Base-by-base conservation (phyloP, 169 alveolate genomes). In the Theileria parva region DNA sequence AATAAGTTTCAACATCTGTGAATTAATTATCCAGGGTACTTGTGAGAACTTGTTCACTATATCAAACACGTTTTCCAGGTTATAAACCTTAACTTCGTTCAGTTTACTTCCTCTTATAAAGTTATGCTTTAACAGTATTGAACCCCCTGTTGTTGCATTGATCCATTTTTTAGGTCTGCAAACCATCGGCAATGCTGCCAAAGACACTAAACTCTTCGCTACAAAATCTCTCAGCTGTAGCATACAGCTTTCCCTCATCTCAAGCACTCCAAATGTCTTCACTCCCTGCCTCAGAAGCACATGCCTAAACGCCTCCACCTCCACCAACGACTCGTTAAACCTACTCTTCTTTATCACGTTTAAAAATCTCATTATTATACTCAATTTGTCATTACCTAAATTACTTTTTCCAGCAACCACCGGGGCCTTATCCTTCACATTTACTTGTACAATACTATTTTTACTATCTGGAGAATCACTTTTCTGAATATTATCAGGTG, bases 241-340 rank as follows among this genome's bases (percentile, higher is more conserved):
- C 76, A 88, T 88, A 78, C 93, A 90, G 67, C 94, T 81, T 59
- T 87, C 94, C 59, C 88, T 70, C 93, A 90, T 90, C 57, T 87
- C 93, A 51, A 90, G 75, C 13, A 87, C 92, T 7, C 94, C 94
- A 57, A 81, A 90, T 69, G 88, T 85, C 60, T 76, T 84, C 11
- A 81, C 88, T 15, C 89, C 89, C 32, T 77, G 84, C 81, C 94
- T 64, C 63, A 81, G 71, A 51, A 87, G 81, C 51, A 85, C 75
- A 67, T 90, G 94, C 30, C 80, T 76, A 65, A 90, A 90, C 0
- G 91, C 92, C 21, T 89, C 87, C 27, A 89, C 70, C 66, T 89
- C 94, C 59, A 89, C 91, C 76, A 85, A 80, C 28, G 72, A 75
- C n/a, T 66, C 87, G 64, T 89, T 92, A 50, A 85, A 86, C 57